Base-by-base conservation (phyloP, 192 early-diverging fungal species). In the Mortierella alpina region DNA sequence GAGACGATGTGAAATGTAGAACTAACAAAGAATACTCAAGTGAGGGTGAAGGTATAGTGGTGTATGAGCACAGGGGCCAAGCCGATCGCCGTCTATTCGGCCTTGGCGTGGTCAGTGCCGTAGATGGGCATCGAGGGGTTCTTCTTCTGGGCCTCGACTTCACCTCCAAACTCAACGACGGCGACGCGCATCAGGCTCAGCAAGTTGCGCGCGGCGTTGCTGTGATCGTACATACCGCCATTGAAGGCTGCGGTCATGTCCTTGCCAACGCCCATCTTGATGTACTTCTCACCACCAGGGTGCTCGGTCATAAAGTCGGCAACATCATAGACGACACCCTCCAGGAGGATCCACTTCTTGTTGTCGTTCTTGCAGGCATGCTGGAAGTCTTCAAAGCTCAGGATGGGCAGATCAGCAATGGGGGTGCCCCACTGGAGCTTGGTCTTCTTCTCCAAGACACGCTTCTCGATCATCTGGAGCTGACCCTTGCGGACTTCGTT, bases 241-340 rank as follows among this genome's bases (percentile, higher is more conserved):
- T 97, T 97, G 89, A 97, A 97, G 7, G 93, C 87, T 17, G 86
- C 86, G n/a, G 96, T 96, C 87, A 94, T 92, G 74, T 99, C 95
- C 81, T 93, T 92, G 82, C 97, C 97, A 47, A 96, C 82, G 31
- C 82, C 89, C 70, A 88, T 84, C 59, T 88, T 89, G 73, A 98
- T 73, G 69, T 95, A 92, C 48, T 91, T 88, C 49, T 82, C 79
- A 71, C 97, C 97, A 75, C 97, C 97, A 18, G 97, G 97, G 80
- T 98, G 97, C 69, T 97, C 92, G 63, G 92, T 80, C 68, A 95
- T 90, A 78, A 98, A 98, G 45, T 92, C 80, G 48, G 88, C 83
- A 53, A 98, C 92, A 81, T 97, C 93, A 78, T 97, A 94, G 69
- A 96, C 85, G 39, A 92, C 86, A 75, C 92, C 93, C 72, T 96